Conservation (phyloP, 306 rosid species). For the Boehmeria nivea region DNA sequence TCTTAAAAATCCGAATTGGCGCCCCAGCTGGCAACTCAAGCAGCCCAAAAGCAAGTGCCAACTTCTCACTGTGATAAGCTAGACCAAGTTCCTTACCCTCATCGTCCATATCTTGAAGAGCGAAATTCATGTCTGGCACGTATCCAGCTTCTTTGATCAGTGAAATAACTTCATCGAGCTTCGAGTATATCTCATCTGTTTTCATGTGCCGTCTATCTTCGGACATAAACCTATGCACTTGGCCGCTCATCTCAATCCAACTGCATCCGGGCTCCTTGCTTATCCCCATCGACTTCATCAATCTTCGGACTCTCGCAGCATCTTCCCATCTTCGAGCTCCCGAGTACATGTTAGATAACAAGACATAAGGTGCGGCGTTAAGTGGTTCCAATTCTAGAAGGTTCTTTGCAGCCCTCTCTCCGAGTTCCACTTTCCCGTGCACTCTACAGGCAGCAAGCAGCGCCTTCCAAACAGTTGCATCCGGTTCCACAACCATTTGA, state of each 20-base stretch:
- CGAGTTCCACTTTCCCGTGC: conserved; percentile 72
- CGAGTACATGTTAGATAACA: conserved; percentile 76
- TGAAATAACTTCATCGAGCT: conserved; percentile 52
- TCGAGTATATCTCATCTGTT: conserved; percentile 60
- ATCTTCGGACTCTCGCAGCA: conserved; percentile 55
- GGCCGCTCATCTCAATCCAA: conserved; percentile 69
- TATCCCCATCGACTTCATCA: conserved; percentile 78
- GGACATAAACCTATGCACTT: conserved; percentile 62
- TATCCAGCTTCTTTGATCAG: conserved; percentile 73
- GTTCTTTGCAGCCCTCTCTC: conserved; percentile 64
- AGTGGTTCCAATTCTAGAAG: conserved; percentile 61
- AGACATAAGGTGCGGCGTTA: conserved; percentile 64
- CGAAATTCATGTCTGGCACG: conserved; percentile 62
- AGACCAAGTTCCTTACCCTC: conserved; percentile 74
- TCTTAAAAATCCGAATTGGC: conserved; percentile 74
- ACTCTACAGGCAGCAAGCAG: conserved; percentile 84
- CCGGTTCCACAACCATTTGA: conserved; percentile 68
- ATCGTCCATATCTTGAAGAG: conserved; percentile 74
- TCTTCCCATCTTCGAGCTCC: conserved; percentile 48
- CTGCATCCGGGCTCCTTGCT: conserved; percentile 85
- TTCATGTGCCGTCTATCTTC: conserved; percentile 75
- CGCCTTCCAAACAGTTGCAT: conserved; percentile 87
- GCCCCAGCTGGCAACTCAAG: conserved; percentile 48
- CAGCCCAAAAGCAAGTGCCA: conserved; percentile 77
- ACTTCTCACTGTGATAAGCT: conserved; percentile 75